Percentiles rank a stretch among this genome's conserved stretches.
These are phyloP conservation scores for Symbiodinium natans DNA, from an alignment of 73 alveolate genomes.

Conservation along the genomic window DNA sequence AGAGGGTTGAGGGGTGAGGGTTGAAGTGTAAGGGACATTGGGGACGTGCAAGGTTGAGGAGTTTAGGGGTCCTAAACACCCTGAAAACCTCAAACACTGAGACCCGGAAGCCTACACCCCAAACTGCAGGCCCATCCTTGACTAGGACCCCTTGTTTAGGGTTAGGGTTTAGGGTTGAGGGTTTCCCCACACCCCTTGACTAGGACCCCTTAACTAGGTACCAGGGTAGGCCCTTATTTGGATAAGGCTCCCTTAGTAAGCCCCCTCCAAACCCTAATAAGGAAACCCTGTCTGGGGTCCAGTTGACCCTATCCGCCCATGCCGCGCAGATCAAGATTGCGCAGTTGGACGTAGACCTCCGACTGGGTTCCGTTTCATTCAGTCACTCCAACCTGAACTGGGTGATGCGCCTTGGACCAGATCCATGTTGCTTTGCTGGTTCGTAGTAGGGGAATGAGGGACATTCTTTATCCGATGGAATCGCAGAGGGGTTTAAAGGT, in stretches of 20 bases:
- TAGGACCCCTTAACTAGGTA: background rate
- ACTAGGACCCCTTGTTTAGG: no score
- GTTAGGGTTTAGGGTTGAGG: no score
- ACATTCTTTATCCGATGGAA: no score
- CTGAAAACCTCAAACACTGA: background rate
- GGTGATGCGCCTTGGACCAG: background rate
- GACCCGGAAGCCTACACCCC: background rate
- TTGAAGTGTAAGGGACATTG: background rate
- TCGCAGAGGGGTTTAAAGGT: no score
- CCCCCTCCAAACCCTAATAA: background rate
- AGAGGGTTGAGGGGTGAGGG: background rate
- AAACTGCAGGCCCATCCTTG: background rate
- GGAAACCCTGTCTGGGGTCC: background rate
- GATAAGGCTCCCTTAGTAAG: no score
- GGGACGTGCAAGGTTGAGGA: background rate
- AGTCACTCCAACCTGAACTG: background rate
- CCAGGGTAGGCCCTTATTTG: no score
- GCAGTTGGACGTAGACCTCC: constrained; percentile 26
- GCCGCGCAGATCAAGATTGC: constrained; percentile 17
- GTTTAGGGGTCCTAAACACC: no score
- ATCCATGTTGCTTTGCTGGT: no score
- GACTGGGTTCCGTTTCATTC: constrained; percentile 64
- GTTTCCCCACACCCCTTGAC: background rate
- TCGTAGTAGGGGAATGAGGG: no score
- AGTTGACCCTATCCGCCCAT: background rate